phyloP scores from a whole-genome alignment of 192 early-diverging fungal genomes.

The Phycomyces blakesleeanus region DNA sequence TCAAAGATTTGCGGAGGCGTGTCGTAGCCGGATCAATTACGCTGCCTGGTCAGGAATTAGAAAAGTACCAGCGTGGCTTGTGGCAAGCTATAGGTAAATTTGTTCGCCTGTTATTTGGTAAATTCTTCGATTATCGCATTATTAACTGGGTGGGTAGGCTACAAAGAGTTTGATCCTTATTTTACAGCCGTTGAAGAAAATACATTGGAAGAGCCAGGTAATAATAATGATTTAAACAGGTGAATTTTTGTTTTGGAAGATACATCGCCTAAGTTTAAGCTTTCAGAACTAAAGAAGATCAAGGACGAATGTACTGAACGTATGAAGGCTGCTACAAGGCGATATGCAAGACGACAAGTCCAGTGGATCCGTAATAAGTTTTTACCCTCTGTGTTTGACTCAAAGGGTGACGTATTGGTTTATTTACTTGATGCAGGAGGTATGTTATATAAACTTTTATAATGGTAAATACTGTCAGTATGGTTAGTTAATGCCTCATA shows the following conservation, averaged over 20 bases:
- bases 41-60: slow-evolving; percentile 39
- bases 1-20: slow-evolving; percentile 49
- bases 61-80: slow-evolving; percentile 62
- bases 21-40: slow-evolving; percentile 44
- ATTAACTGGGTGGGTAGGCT: too few relatives aligned
- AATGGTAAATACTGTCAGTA: too few relatives aligned
- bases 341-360: slow-evolving; percentile 82
- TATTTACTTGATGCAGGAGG: slow-evolving; percentile 71
- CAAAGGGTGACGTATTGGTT: slow-evolving; percentile 36
- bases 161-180: slow-evolving; percentile 84
- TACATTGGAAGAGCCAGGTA: slow-evolving; percentile 18
- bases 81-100: slow-evolving; percentile 68
- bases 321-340: slow-evolving; percentile 86
- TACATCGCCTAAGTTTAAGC: neutral
- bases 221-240: neutral
- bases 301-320: slow-evolving; percentile 58
- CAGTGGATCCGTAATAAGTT: slow-evolving; percentile 82
- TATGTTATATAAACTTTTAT: too few relatives aligned
- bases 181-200: slow-evolving; percentile 42
- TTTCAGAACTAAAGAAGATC: slow-evolving; percentile 21
- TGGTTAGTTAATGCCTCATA: too few relatives aligned
- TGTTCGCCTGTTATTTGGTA: too few relatives aligned
- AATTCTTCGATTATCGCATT: too few relatives aligned
- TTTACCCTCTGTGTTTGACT: slow-evolving; percentile 41
- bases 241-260: too few relatives aligned